Conservation (phyloP, 2,329 filamentous ascomycete genomes). For the Xylariaceae sp. region DNA sequence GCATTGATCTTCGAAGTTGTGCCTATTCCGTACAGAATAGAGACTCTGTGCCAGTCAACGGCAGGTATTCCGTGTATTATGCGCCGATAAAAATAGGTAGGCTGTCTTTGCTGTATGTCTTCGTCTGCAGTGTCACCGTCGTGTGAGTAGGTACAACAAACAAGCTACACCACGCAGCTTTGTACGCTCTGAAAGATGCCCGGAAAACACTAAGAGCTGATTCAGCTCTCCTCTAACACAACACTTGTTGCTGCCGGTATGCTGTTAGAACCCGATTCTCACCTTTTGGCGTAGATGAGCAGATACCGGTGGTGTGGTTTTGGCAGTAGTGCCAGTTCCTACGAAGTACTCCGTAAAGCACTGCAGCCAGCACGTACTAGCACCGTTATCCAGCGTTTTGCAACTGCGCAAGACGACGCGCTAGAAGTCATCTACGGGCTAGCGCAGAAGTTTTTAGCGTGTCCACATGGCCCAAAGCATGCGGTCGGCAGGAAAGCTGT, state of each 20-base stretch:
- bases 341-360: too few species aligned
- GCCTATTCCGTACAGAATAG: too few species aligned
- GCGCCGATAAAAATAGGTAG: background rate
- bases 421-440: background rate
- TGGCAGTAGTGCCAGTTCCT: too few species aligned
- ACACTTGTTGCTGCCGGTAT: too few species aligned
- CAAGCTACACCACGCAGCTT: background rate
- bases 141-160: background rate
- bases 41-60: too few species aligned
- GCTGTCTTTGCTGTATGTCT: too few species aligned
- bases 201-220: background rate
- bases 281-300: too few species aligned
- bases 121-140: background rate
- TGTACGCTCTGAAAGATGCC: background rate
- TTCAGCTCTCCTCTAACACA: background rate
- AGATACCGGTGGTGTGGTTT: too few species aligned
- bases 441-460: background rate
- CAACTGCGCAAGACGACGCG: background rate
- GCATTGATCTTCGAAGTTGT: too few species aligned
- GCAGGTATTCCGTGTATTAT: background rate
- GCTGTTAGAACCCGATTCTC: background rate
- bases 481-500: too few species aligned
- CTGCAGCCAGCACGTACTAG: too few species aligned
- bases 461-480: background rate
- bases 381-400: too few species aligned